A percentile compares a stretch with the other conserved stretches of the same genome.
Evolutionary conservation across 176 grass and related monocot species (phyloP).

Genomic region (maize (Zea mays)): Zm-B73-REFERENCE-NAM-5.0 NC_050103.1:174698501-174699000

Average conservation of each 20-base stretch:
- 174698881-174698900: no score
- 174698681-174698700: no score
- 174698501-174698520: constrained; percentile 60
- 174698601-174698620: constrained; percentile 86
- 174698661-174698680: no score
- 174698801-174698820: no score
- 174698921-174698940: constrained; percentile 76
- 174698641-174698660: constrained; percentile 60
- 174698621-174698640: constrained; percentile 75
- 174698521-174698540: constrained; percentile 77
- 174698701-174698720: no score
- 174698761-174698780: no score
- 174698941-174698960: constrained; percentile 94
- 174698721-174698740: no score
- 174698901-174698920: constrained; percentile 62
- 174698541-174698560: constrained; percentile 66
- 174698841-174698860: no score
- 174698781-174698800: no score
- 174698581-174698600: constrained; percentile 73
- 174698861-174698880: no score
- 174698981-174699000: constrained; percentile 60
- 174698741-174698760: no score
- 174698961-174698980: constrained; percentile 64
- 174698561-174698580: constrained; percentile 78
- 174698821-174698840: no score